A percentile compares a stretch with the other conserved stretches of the same genome.
Conservation (phyloP, 768 basidiomycete genomes). For the Leccinellum rugosiceps region DNA sequence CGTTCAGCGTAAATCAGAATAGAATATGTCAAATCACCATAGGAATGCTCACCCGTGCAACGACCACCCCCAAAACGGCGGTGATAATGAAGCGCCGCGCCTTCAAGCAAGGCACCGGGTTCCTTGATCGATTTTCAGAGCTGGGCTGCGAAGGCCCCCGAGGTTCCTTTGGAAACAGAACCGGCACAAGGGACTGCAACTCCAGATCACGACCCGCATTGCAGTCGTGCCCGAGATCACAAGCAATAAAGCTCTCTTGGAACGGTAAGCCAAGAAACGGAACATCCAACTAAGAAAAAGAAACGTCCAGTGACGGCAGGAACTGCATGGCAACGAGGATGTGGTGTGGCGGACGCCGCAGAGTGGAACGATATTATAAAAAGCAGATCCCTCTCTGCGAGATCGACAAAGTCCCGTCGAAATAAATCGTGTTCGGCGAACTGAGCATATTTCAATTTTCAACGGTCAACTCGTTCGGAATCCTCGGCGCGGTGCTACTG, state of each 20-base stretch:
- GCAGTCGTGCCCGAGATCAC: slow-evolving; percentile 13
- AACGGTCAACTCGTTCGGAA: slow-evolving; percentile 17
- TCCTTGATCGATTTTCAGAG: slow-evolving; percentile 30
- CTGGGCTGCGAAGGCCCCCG: neutral
- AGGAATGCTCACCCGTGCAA: slow-evolving; percentile 23
- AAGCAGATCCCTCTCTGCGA: slow-evolving; percentile 8
- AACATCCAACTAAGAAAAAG: slow-evolving; percentile 24
- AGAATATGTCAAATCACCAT: slow-evolving; percentile 26
- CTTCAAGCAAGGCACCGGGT: slow-evolving; percentile 24
- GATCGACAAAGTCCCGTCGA: slow-evolving; percentile 4
- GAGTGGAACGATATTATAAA: slow-evolving; percentile 9
- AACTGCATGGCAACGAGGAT: slow-evolving; percentile 21
- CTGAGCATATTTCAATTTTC: neutral
- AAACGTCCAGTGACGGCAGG: slow-evolving; percentile 21
- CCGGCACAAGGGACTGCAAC: slow-evolving; percentile 12
- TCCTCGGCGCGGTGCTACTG: slow-evolving; percentile 16
- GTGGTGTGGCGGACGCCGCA: slow-evolving; percentile 26
- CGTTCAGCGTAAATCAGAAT: slow-evolving; percentile 23
- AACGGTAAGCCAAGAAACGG: slow-evolving; percentile 6
- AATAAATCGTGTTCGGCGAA: neutral
- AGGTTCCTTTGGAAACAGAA: slow-evolving; percentile 27
- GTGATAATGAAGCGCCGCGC: slow-evolving; percentile 13
- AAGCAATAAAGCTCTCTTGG: slow-evolving; percentile 15
- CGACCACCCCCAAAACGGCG: slow-evolving; percentile 5
- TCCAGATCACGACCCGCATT: slow-evolving; percentile 25